Evolutionary conservation across 768 basidiomycete species (phyloP).

Genomic region (Tremella mesenterica): DNA sequence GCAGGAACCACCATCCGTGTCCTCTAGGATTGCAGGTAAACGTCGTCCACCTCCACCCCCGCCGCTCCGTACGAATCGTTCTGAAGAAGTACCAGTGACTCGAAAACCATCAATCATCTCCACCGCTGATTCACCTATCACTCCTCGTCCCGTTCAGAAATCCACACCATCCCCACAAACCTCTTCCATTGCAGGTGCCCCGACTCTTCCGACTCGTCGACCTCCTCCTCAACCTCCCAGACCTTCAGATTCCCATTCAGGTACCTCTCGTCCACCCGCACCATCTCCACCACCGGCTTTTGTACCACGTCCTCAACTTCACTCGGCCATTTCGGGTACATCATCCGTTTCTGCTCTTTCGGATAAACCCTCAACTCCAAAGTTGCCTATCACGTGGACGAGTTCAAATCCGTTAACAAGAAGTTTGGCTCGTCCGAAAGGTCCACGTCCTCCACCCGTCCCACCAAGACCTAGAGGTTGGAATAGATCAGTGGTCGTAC

Average conservation of each 20-base stretch:
- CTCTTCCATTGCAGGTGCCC: constrained; percentile 3
- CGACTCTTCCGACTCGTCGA: constrained; percentile 19
- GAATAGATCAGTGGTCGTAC: neutral
- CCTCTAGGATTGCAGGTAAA: neutral
- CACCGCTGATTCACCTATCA: constrained; percentile 25
- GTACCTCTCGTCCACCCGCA: constrained; percentile 7
- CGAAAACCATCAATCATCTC: constrained; percentile 15
- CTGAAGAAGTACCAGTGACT: neutral
- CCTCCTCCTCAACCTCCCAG: constrained; percentile 16
- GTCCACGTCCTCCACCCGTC: constrained; percentile 29
- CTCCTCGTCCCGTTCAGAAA: constrained; percentile 11
- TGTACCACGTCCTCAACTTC: constrained; percentile 3
- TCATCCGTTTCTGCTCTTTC: constrained; percentile 14
- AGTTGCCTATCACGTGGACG: neutral
- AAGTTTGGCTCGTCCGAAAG: constrained; percentile 14
- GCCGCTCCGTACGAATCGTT: constrained; percentile 1
- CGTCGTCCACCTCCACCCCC: constrained; percentile 10
- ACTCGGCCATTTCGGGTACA: constrained; percentile 8
- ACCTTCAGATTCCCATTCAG: neutral
- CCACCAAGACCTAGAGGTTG: constrained; percentile 19
- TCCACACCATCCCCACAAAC: neutral
- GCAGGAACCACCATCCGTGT: neutral
- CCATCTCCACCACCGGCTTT: constrained; percentile 15
- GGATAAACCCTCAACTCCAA: neutral
- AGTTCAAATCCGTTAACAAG: constrained; percentile 1